Evolutionary conservation across 148 eudicot genomes (phyloP).

Genomic region (Rhododendron vialii): DNA sequence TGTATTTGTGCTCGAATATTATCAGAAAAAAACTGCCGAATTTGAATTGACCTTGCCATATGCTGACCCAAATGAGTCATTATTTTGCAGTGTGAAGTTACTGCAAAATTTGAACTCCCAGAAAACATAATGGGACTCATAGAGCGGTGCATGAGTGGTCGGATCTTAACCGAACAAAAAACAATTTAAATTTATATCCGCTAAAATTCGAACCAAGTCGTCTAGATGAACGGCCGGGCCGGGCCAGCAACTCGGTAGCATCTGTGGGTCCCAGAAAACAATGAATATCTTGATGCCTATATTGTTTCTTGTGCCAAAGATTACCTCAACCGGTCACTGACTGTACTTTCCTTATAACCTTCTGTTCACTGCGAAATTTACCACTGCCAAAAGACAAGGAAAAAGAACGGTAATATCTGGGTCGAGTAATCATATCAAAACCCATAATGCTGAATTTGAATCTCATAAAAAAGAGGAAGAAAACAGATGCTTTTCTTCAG

Average conservation of each 20-base stretch:
- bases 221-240: too few relatives aligned
- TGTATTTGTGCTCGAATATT: not conserved
- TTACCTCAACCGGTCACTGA: not conserved
- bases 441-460: not conserved
- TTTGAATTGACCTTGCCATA: not conserved
- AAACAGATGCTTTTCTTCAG: not conserved
- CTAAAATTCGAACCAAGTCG: too few relatives aligned
- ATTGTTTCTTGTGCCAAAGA: not conserved
- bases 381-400: not conserved
- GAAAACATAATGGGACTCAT: too few relatives aligned
- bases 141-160: too few relatives aligned
- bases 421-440: constrained; percentile 10
- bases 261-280: not conserved
- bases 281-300: not conserved
- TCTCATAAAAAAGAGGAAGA: not conserved
- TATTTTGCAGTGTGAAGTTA: not conserved
- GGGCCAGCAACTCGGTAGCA: too few relatives aligned
- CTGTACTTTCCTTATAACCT: not conserved
- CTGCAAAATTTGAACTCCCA: not conserved
- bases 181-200: accelerated
- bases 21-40: not conserved
- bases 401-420: not conserved
- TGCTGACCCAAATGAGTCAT: not conserved
- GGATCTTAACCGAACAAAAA: too few relatives aligned
- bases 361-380: not conserved